A percentile compares a stretch with the other conserved stretches of the same genome.
phyloP scores from a whole-genome alignment of 1,139 yeast species.

The Debaryomyces robertsiae region DNA sequence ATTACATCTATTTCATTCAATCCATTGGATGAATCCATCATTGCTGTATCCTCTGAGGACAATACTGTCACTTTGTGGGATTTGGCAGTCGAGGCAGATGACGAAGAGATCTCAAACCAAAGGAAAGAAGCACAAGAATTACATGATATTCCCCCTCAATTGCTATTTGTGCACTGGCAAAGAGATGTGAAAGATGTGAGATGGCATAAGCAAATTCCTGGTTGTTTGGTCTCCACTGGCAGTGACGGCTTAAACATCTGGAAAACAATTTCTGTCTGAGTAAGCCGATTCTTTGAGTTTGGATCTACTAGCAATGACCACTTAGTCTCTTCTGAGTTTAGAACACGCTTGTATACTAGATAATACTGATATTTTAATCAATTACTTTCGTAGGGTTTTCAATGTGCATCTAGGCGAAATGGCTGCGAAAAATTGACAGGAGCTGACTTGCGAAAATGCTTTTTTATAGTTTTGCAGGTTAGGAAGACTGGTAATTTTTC shows the following conservation, averaged over 20 bases:
- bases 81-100: conserved; percentile 94
- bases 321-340: neutral
- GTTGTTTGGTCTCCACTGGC: conserved; percentile 92
- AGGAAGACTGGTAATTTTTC: conserved; percentile 5
- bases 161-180: conserved; percentile 97
- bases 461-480: neutral
- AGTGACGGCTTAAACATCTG: conserved; percentile 92
- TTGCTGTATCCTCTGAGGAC: conserved; percentile 95
- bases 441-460: neutral
- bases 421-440: conserved; percentile 2
- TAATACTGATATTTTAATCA: conserved; percentile 3
- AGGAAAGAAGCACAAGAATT: conserved; percentile 72
- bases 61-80: conserved; percentile 98
- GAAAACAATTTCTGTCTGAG: conserved; percentile 91
- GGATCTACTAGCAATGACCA: too few species aligned
- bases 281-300: too few species aligned
- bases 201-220: conserved; percentile 98
- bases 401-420: too few species aligned
- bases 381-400: too few species aligned
- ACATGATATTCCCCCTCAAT: conserved; percentile 92
- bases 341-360: conserved; percentile 7
- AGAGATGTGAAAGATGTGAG: conserved; percentile 95
- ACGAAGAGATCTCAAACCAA: conserved; percentile 86
- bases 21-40: conserved; percentile 91
- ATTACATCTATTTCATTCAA: conserved; percentile 92